A percentile compares a stretch with the other conserved stretches of the same genome.
phyloP scores from a whole-genome alignment of 495 filamentous ascomycete species.

The Aspergillus ostianus region DNA sequence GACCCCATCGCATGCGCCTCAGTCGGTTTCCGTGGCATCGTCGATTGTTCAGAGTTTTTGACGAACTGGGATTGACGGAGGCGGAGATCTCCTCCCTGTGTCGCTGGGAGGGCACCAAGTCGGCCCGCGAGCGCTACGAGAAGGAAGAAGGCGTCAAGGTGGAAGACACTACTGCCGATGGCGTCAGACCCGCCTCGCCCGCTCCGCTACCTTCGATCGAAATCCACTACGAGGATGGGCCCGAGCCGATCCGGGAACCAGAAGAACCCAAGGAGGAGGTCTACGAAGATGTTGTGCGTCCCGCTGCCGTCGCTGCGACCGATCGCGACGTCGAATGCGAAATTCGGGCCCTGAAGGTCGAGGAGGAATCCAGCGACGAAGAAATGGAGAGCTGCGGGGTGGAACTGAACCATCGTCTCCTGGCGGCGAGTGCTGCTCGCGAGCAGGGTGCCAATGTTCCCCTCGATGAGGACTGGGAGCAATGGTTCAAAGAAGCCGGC shows the following conservation, averaged over 20 bases:
- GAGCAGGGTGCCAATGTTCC: constrained; percentile 61
- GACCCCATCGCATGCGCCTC: constrained; percentile 79
- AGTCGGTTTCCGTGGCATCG: constrained; percentile 79
- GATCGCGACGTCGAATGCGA: constrained; percentile 25
- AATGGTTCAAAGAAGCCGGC: constrained; percentile 79
- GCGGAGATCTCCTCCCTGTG: constrained; percentile 76
- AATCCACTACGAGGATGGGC: constrained; percentile 33
- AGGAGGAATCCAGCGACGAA: constrained; percentile 64
- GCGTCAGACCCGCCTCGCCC: constrained; percentile 49
- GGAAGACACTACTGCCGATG: constrained; percentile 74
- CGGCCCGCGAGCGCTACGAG: constrained; percentile 83
- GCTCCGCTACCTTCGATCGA: constrained; percentile 31
- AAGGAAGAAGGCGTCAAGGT: constrained; percentile 70
- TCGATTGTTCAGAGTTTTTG: constrained; percentile 78
- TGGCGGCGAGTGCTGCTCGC: constrained; percentile 64
- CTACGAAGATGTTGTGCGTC: constrained; percentile 27
- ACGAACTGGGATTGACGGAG: constrained; percentile 70
- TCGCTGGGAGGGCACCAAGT: constrained; percentile 92
- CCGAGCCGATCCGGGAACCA: constrained; percentile 28
- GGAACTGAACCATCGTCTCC: constrained; percentile 69
- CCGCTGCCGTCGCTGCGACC: constrained; percentile 20
- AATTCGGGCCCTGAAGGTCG: constrained; percentile 34
- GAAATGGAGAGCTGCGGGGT: constrained; percentile 70
- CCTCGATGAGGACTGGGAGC: constrained; percentile 79
- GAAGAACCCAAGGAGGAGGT: constrained; percentile 29